Base-by-base conservation (phyloP, 805 yeast species). In the Pichia pseudocactophila region DNA sequence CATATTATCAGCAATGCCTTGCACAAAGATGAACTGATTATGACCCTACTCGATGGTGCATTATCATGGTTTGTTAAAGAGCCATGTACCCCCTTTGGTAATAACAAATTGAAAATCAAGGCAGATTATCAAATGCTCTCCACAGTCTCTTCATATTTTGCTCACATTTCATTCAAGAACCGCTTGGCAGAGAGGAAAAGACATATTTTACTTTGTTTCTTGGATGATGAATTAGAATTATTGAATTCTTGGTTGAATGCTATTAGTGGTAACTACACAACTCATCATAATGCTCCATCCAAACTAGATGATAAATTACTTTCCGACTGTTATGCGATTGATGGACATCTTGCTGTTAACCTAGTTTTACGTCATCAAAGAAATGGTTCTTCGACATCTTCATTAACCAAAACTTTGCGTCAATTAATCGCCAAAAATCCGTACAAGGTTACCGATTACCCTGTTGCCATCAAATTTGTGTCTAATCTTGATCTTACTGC, bases 161-260 rank as follows among this genome's bases (percentile, higher is more conserved):
- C 41, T 34, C 37, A 44, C 16, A 27, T 62, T 48, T 54, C 55
- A 26, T 54, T 55, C 34, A 41, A 49, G 6, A 47, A 50, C 8
- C 30, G 41, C 10, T n/a, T 43, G 13, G 61, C 71, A 42, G 77
- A 70, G 20, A 59, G 56, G 40, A 82, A 82, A 54, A 72, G 74
- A 50, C 63, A 62, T 2, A 60, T 88, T 27, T 62, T 82, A 32
- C 61, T 78, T 54, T 66, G 73, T 38, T 82, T 92, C 56, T 57
- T 92, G 49, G 78, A 75, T 40, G 82, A 82, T 59, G 98, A 92
- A 57, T 74, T 88, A 34, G 68, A 76, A 41, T 74, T 75, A 42
- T 69, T 88, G 41, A 66, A 76, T 13, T 78, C 87, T 3, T 92
- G 97, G 97, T 64, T 85, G 45, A 72, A 76, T 41, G 82, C 86